A percentile compares a stretch with the other conserved stretches of the same genome.
Conservation (phyloP, 805 yeast species). For the Myxozyma mucilagina region DNA sequence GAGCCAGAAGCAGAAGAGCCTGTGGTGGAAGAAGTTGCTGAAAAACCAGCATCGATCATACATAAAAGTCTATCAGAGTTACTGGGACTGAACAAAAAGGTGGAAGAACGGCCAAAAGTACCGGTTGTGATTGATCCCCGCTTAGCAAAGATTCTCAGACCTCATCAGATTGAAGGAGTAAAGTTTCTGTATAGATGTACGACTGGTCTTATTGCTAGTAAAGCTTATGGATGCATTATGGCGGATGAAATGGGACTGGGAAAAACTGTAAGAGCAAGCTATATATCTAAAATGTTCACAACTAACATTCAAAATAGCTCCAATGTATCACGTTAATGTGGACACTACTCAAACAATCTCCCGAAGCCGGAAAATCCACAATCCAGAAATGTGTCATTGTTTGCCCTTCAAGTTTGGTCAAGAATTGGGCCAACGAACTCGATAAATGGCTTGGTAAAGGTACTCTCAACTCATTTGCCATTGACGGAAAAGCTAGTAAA, state of each 20-base stretch:
- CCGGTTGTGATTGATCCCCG: slow-evolving; percentile 95
- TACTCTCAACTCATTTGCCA: slow-evolving; percentile 81
- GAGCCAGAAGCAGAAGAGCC: slow-evolving; percentile 34
- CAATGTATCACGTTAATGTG: slow-evolving; percentile 90
- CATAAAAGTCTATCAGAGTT: slow-evolving; percentile 77
- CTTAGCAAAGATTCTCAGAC: slow-evolving; percentile 78
- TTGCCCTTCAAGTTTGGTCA: slow-evolving; percentile 90
- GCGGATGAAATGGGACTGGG: slow-evolving; percentile 98
- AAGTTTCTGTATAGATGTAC: slow-evolving; percentile 87
- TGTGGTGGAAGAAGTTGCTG: not conserved
- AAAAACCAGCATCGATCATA: slow-evolving; percentile 2
- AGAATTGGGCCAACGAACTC: slow-evolving; percentile 97
- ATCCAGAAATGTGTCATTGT: slow-evolving; percentile 90
- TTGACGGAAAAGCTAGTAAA: slow-evolving; percentile 73
- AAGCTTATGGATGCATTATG: slow-evolving; percentile 95
- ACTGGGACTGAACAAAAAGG: slow-evolving; percentile 62
- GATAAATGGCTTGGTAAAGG: slow-evolving; percentile 94
- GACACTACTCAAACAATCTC: slow-evolving; percentile 87
- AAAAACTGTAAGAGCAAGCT: slow-evolving; percentile 51
- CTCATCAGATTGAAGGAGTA: slow-evolving; percentile 96
- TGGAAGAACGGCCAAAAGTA: slow-evolving; percentile 69
- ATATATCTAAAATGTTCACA: not conserved
- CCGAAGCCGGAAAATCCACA: slow-evolving; percentile 73
- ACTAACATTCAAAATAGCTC: slow-evolving; percentile 38
- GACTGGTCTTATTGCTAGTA: slow-evolving; percentile 62